phyloP scores from a whole-genome alignment of 129 eudicot species.

The Smallanthus sonchifolius region DNA sequence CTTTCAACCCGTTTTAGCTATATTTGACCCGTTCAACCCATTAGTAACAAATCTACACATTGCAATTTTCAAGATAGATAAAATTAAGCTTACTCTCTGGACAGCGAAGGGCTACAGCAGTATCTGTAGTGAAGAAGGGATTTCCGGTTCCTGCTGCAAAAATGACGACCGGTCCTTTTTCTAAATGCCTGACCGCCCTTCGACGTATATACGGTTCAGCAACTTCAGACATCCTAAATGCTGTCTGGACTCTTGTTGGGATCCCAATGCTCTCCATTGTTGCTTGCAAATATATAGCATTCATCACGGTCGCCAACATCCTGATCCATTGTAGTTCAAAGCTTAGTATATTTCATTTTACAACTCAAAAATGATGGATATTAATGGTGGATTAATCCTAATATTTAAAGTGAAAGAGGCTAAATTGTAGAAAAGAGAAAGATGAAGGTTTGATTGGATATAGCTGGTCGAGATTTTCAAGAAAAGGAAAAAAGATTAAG shows the following conservation, averaged over 20 bases:
- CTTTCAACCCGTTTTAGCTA: background rate
- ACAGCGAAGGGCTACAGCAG: slow-evolving; percentile 96
- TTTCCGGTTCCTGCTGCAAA: slow-evolving; percentile 99
- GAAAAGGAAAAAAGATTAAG: no score
- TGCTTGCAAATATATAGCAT: slow-evolving; percentile 96
- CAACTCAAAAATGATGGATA: background rate
- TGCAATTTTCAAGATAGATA: background rate
- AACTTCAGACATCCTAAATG: slow-evolving; percentile 98
- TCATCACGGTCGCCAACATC: slow-evolving; percentile 99
- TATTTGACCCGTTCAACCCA: background rate
- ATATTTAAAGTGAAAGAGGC: no score
- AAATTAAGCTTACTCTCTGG: slow-evolving; percentile 69
- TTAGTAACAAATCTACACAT: background rate
- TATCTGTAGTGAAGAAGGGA: slow-evolving; percentile 98
- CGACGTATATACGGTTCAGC: slow-evolving; percentile 95
- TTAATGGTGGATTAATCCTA: background rate
- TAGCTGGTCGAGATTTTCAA: no score
- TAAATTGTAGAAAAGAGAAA: no score
- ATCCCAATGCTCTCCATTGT: slow-evolving; percentile 99
- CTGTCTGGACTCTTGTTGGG: slow-evolving; percentile 97
- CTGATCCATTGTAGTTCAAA: slow-evolving; percentile 30
- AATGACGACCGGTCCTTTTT: slow-evolving; percentile 91
- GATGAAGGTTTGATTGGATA: no score
- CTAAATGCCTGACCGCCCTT: slow-evolving; percentile 87
- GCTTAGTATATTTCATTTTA: background rate